These are phyloP conservation scores for Actinomortierella wolfii DNA, from an alignment of 371 early-diverging fungal species.

Conservation along the genomic window DNA sequence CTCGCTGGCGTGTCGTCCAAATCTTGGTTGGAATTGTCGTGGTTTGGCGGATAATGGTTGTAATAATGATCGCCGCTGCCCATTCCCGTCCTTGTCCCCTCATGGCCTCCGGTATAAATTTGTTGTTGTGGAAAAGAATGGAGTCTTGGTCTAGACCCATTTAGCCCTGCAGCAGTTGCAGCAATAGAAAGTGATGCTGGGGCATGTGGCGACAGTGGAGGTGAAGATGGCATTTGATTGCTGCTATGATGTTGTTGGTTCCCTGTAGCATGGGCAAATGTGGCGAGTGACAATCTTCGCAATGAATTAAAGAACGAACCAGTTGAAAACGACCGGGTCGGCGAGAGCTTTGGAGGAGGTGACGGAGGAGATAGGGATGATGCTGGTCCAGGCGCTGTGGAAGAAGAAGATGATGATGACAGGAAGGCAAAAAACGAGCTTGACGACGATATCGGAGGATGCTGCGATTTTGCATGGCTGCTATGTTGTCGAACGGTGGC, in stretches of 20 bases:
- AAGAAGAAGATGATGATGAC: neutral
- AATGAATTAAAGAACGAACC: slow-evolving; percentile 49
- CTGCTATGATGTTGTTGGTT: neutral
- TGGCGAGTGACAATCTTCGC: slow-evolving; percentile 43
- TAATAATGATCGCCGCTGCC: too few relatives aligned
- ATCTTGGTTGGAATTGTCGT: too few relatives aligned
- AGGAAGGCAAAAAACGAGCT: neutral
- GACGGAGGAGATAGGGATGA: slow-evolving; percentile 6
- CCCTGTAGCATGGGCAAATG: slow-evolving; percentile 28
- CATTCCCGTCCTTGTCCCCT: slow-evolving; percentile 20
- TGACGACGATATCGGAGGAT: neutral
- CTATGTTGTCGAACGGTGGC: neutral
- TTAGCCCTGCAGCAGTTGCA: too few relatives aligned
- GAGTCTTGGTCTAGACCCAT: too few relatives aligned
- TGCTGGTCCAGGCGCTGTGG: neutral
- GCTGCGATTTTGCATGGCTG: neutral
- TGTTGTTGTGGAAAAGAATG: neutral
- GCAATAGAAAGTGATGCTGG: slow-evolving; percentile 6
- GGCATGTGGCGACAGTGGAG: slow-evolving; percentile 4
- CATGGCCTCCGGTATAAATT: too few relatives aligned
- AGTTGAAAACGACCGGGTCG: slow-evolving; percentile 22
- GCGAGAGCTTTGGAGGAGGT: slow-evolving; percentile 3
- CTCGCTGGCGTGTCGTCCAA: slow-evolving; percentile 18
- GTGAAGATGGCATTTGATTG: neutral
- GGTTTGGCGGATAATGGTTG: too few relatives aligned